Conservation (phyloP, 169 alveolate genomes). For the Plasmodium gallinaceum region DNA sequence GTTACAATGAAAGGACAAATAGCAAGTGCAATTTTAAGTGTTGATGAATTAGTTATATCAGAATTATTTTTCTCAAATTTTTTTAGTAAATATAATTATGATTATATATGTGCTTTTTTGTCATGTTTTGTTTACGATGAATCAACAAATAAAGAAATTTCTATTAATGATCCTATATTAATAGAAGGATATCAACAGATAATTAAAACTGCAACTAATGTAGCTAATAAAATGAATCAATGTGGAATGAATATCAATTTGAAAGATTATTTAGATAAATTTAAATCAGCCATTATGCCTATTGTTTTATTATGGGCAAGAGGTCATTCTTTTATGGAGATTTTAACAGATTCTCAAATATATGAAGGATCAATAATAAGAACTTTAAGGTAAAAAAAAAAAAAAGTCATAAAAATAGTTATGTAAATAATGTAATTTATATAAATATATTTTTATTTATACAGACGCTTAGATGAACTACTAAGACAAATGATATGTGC, state of each 20-base stretch:
- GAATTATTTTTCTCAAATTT: constrained; percentile 94
- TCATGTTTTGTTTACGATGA: constrained; percentile 96
- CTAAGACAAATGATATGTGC: constrained; percentile 97
- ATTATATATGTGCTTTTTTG: constrained; percentile 94
- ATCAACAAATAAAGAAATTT: constrained; percentile 81
- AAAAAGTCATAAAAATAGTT: neutral
- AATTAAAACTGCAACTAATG: constrained; percentile 86
- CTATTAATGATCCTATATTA: constrained; percentile 82
- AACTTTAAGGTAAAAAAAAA: constrained; percentile 82
- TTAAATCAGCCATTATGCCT: constrained; percentile 95
- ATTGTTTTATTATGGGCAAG: constrained; percentile 96
- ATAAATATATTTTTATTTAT: constrained; percentile 4
- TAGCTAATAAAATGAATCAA: constrained; percentile 91
- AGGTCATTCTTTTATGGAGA: constrained; percentile 95
- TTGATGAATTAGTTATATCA: constrained; percentile 97
- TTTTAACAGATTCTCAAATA: constrained; percentile 93
- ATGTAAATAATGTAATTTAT: neutral
- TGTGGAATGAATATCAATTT: constrained; percentile 89
- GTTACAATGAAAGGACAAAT: constrained; percentile 96
- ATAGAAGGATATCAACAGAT: constrained; percentile 82
- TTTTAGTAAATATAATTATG: constrained; percentile 93
- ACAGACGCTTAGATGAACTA: constrained; percentile 98
- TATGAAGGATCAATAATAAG: constrained; percentile 98
- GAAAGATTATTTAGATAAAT: constrained; percentile 92
- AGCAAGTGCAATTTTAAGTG: constrained; percentile 98